phyloP scores from a whole-genome alignment of 345 rosid genomes.

The Conringia planisiliqua region DNA sequence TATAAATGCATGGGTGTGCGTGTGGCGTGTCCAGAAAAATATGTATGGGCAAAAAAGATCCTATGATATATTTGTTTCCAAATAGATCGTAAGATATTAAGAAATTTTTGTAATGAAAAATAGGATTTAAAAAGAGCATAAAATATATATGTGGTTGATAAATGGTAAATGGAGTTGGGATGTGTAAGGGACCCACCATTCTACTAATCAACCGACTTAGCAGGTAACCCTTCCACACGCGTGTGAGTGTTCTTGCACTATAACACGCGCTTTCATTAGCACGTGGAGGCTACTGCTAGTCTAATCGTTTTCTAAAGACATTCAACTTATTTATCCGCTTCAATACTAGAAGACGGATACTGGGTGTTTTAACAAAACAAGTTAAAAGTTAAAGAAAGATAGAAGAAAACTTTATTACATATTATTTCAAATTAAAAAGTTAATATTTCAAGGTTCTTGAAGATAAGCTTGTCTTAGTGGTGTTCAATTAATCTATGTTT shows the following conservation, averaged over 20 bases:
- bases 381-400: no score
- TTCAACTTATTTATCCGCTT: no score
- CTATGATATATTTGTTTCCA: background rate
- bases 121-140: background rate
- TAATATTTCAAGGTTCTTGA: background rate
- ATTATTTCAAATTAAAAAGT: no score
- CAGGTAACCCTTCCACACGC: conserved; percentile 26
- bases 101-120: background rate
- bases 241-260: background rate
- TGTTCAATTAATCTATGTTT: background rate
- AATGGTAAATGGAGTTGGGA: conserved; percentile 27
- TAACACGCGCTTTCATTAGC: background rate
- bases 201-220: conserved; percentile 28
- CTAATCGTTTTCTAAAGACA: background rate
- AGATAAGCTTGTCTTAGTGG: background rate
- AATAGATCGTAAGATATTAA: background rate
- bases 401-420: no score
- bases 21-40: background rate
- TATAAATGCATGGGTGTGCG: conserved; percentile 3
- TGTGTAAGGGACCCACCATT: conserved; percentile 22
- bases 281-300: background rate
- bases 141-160: conserved; percentile 14
- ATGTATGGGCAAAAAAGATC: background rate
- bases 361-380: no score
- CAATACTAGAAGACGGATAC: no score